A percentile compares a stretch with the other conserved stretches of the same genome.
These are phyloP conservation scores for Metschnikowia reukaufii DNA, from an alignment of 805 yeast genomes.

Conservation along the genomic window DNA sequence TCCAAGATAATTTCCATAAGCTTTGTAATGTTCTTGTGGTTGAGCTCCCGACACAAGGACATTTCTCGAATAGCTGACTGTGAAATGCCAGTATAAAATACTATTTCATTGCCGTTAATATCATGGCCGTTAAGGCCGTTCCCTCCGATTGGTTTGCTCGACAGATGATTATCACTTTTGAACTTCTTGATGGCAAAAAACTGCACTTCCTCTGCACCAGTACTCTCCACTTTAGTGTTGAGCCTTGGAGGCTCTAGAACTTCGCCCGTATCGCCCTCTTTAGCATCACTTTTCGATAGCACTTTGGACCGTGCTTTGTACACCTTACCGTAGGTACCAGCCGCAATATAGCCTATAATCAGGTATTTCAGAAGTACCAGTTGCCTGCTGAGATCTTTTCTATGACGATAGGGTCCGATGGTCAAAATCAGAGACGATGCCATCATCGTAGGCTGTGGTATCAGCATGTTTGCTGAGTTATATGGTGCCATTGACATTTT, in stretches of 20 bases:
- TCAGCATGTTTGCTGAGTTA: conserved; percentile 11
- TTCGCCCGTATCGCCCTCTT: conserved; percentile 16
- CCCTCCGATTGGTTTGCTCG: conserved; percentile 24
- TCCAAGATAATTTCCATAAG: conserved; percentile 83
- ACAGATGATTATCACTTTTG: conserved; percentile 68
- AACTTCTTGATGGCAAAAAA: conserved; percentile 91
- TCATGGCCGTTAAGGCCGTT: conserved; percentile 35
- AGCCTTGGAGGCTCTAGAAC: conserved; percentile 2
- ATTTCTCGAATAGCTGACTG: conserved; percentile 96
- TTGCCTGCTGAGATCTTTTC: conserved; percentile 61
- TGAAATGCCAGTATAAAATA: conserved; percentile 91
- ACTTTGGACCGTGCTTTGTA: conserved; percentile 72
- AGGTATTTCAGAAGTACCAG: conserved; percentile 84
- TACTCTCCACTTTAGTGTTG: conserved; percentile 1
- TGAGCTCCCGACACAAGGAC: conserved; percentile 87
- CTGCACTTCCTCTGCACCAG: conserved; percentile 18
- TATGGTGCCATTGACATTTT: not conserved
- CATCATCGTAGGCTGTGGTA: conserved; percentile 29
- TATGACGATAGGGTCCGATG: conserved; percentile 44
- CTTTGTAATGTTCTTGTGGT: conserved; percentile 75
- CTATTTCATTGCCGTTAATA: conserved; percentile 75
- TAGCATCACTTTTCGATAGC: conserved; percentile 9
- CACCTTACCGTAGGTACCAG: conserved; percentile 96
- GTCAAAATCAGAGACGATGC: conserved; percentile 42
- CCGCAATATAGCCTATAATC: conserved; percentile 93